Evolutionary conservation across 768 basidiomycete species (phyloP).

Genomic region (Auriculariales sp.): DNA sequence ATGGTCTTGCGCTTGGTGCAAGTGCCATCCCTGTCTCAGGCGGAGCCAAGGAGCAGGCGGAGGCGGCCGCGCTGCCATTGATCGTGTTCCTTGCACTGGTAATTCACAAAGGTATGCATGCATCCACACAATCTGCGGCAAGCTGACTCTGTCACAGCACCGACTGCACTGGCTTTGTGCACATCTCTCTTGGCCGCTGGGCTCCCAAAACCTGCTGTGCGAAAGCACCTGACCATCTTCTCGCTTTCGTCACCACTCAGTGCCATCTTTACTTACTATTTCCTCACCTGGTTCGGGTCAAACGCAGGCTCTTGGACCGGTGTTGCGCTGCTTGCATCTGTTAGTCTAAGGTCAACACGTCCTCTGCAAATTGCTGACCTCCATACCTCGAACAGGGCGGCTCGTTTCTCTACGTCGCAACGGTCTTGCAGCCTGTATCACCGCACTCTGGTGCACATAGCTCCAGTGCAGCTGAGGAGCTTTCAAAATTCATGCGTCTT

Average conservation of each 20-base stretch:
- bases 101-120: constrained; percentile 63
- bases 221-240: constrained; percentile 64
- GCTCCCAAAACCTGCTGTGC: constrained; percentile 54
- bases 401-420: constrained; percentile 89
- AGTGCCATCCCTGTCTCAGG: constrained; percentile 36
- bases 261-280: constrained; percentile 59
- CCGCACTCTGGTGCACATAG: constrained; percentile 26
- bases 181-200: constrained; percentile 68
- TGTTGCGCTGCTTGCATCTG: constrained; percentile 69
- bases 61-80: constrained; percentile 43
- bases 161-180: constrained; percentile 80
- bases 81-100: constrained; percentile 85
- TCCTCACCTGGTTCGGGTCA: constrained; percentile 42
- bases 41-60: constrained; percentile 14
- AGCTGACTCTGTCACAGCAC: constrained; percentile 36
- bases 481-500: constrained; percentile 32
- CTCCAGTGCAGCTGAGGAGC: constrained; percentile 20
- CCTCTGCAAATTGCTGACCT: not conserved
- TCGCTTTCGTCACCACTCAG: constrained; percentile 72
- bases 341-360: constrained; percentile 25
- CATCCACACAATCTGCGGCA: constrained; percentile 8
- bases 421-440: constrained; percentile 65
- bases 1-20: constrained; percentile 85
- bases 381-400: constrained; percentile 44
- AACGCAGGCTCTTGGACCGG: constrained; percentile 47